Conservation (phyloP, 2,329 filamentous ascomycete genomes). For the Alternaria brassicae region DNA sequence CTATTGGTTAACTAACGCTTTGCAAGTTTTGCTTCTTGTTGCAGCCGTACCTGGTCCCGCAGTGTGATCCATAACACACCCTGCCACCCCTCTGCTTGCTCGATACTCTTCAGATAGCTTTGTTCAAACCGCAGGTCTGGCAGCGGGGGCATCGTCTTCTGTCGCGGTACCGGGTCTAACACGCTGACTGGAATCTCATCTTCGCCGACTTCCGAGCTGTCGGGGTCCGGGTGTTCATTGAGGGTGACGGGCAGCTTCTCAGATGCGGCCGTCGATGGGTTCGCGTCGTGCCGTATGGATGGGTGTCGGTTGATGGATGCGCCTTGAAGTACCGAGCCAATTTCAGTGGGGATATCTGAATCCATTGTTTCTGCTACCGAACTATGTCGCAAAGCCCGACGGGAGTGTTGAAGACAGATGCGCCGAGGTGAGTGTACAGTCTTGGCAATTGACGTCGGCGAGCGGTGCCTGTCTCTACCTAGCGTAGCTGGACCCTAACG, state of each 20-base stretch:
- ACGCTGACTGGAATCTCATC: constrained; percentile 75
- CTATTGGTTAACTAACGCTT: constrained; percentile 1
- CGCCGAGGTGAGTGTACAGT: constrained; percentile 21
- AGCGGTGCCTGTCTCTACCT: constrained; percentile 22
- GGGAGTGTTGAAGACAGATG: constrained; percentile 5
- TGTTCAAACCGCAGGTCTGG: constrained; percentile 95
- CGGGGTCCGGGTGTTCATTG: constrained; percentile 44
- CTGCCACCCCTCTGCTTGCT: constrained; percentile 78
- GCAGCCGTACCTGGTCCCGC: constrained; percentile 76
- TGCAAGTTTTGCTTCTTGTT: background rate
- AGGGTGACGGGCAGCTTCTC: constrained; percentile 66
- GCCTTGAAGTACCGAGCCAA: constrained; percentile 81
- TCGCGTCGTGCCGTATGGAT: constrained; percentile 75
- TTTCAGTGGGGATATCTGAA: constrained; percentile 66
- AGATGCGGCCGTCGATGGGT: constrained; percentile 78
- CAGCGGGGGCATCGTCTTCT: constrained; percentile 70
- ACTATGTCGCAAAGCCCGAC: background rate
- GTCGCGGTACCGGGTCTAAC: constrained; percentile 62
- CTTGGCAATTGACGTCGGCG: constrained; percentile 39
- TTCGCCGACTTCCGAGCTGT: constrained; percentile 61
- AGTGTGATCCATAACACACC: constrained; percentile 83
- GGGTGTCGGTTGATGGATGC: constrained; percentile 78
- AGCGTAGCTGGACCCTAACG: constrained; percentile 25
- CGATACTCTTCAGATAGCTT: constrained; percentile 92
- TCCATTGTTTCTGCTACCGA: constrained; percentile 55